Evolutionary conservation across 1,139 yeast species (phyloP), one percentile per base, ranked within the genome.

Genomic region (Blastobotrys ciferrii): DNA sequence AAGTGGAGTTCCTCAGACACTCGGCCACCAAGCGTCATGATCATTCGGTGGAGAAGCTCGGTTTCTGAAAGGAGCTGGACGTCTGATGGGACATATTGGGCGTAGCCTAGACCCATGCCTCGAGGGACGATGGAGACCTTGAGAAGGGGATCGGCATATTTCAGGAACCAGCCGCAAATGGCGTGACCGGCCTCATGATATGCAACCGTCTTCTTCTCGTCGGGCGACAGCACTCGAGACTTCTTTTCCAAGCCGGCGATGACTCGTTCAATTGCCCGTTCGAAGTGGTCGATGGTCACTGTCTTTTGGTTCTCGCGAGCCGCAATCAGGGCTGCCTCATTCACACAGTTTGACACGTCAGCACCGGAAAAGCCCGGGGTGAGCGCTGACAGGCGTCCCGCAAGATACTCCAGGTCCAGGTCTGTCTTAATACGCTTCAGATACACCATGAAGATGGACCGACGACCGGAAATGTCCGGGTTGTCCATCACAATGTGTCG

Each of bases 111-210:
- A 1, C 98, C 96, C 67, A 85, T 89, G 4, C 98, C 98, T 67
- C 97, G 82, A 45, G 98, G 98, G 51, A 92, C 89, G 60, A 92
- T 92, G 5, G 97, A 87, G 14, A 92, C 98, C 70, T 92, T 92
- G 57, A 92, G 76, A 51, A 92, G 73, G 2, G 98, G 98, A 65
- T 89, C 96, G 2, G 98, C 97, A 69, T 77, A 78, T 67, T 82
- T 79, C 61, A 92, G 75, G 65, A 72, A 89, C 98, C 98, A 92
- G 11, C 98, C 98, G 70, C 98, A 88, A 47, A 92, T 82, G 3
- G 98, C 98, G 69, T 92, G 98, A 0, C 98, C 98, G 1, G 98
- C 98, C 69, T 92, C 98, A 65, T 92, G 98, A 65, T 87, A 92
- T 0, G 98, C 98, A 49, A 92, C 97, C 36, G 88, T 82, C 53